These are phyloP conservation scores for Fusarium sp. DNA, from an alignment of 2,329 filamentous ascomycete genomes.

Conservation along the genomic window DNA sequence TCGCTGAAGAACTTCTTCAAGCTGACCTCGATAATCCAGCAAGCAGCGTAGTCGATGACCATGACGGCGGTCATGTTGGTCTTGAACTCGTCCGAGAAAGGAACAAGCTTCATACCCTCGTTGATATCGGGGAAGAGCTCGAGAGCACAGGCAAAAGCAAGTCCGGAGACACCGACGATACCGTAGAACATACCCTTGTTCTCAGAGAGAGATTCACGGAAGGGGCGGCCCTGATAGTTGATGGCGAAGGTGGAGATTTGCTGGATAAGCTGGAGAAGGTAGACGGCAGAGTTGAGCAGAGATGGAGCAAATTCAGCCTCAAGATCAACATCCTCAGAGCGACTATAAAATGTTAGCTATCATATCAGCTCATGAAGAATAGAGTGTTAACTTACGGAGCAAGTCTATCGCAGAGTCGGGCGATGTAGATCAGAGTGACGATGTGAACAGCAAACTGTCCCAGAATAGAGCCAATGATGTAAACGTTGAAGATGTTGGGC, in stretches of 20 bases:
- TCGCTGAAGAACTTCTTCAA: slow-evolving; percentile 91
- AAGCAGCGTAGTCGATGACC: slow-evolving; percentile 86
- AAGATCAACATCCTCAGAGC: slow-evolving; percentile 76
- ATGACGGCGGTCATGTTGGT: slow-evolving; percentile 83
- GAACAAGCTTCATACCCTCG: slow-evolving; percentile 89
- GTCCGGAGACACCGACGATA: slow-evolving; percentile 85
- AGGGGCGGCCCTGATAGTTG: slow-evolving; percentile 98
- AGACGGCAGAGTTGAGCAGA: slow-evolving; percentile 95
- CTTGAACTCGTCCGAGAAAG: slow-evolving; percentile 91
- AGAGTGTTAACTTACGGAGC: slow-evolving; percentile 74
- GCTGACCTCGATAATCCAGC: slow-evolving; percentile 86
- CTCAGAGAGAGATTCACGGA: slow-evolving; percentile 94
- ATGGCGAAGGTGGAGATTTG: slow-evolving; percentile 99
- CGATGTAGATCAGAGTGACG: slow-evolving; percentile 91
- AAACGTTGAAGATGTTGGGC: slow-evolving; percentile 98
- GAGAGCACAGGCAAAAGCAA: slow-evolving; percentile 93
- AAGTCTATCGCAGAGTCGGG: slow-evolving; percentile 84
- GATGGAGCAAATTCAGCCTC: slow-evolving; percentile 95
- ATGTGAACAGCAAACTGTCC: slow-evolving; percentile 98
- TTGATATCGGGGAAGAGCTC: slow-evolving; percentile 97
- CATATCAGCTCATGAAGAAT: accelerated
- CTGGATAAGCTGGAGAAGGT: slow-evolving; percentile 96
- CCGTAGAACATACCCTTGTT: slow-evolving; percentile 99
- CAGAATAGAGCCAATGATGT: slow-evolving; percentile 97
- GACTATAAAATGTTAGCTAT: slow-evolving; percentile 51